Base-by-base conservation (phyloP, 257 asterid genomes). In the Misopates orontium region DNA sequence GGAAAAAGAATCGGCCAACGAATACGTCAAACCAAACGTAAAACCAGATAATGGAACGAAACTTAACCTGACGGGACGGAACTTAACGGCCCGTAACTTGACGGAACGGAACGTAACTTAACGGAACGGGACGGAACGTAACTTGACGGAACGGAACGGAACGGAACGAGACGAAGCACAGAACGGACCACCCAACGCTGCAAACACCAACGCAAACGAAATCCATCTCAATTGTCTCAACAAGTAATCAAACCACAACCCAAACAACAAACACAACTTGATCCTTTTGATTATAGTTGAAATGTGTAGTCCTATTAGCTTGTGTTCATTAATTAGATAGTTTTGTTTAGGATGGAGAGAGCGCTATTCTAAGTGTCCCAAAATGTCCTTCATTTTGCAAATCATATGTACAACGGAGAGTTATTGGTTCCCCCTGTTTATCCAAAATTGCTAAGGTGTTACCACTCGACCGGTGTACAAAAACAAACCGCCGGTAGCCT, bases 371-470 rank as follows among this genome's bases (percentile, higher is more conserved):
- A 73, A 73, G 60, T 60, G 67, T 76, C 75, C 79, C n/a, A 75
- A 60, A 60, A 61, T 56, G 68, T 70, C 72, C 78, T 76, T 76
- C 71, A 80, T 64, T 69, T 68, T 36, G 66, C 78, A 63, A 73
- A 70, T 60, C 73, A 72, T 80, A 66, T 77, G 64, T 74, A 76
- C 84, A 80, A 70, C 70, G 56, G 64, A 66, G 69, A 68, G 49
- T 68, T 66, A 60, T 72, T 72, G 56, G 67, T 70, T 71, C 55
- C 83, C 73, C 76, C 78, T 54, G 48, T 70, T 55, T 51, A n/a
- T n/a, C 80, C 77, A 78, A 74, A 71, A 74, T 55, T 75, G 80
- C 75, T 75, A 19, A 67, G 83, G 78, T 75, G 31, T 66, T 40
- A 60, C 77, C 74, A 60, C 71, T 50, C 78, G 69, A n/a, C 74